phyloP scores from a whole-genome alignment of 352 stramenopile species.

The Globisporangium ultimum region DNA sequence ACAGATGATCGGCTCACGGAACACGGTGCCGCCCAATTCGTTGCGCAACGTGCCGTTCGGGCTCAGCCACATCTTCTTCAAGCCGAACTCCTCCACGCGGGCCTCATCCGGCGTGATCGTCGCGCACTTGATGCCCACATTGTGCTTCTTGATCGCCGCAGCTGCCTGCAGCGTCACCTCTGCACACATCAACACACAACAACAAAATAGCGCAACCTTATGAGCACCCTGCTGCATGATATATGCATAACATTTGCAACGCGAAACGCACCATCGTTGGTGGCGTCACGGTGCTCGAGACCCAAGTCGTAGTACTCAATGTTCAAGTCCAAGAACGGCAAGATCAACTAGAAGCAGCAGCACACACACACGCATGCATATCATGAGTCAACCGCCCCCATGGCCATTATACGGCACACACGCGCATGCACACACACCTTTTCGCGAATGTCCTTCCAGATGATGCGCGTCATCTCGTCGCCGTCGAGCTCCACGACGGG shows the following conservation, averaged over 20 bases:
- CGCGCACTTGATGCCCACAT: slow-evolving; percentile 88
- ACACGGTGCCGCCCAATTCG: slow-evolving; percentile 83
- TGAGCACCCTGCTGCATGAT: background rate
- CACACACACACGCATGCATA: background rate
- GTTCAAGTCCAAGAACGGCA: slow-evolving; percentile 79
- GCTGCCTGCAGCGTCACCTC: slow-evolving; percentile 80
- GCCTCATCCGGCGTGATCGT: slow-evolving; percentile 88
- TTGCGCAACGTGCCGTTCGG: slow-evolving; percentile 88
- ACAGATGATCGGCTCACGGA: slow-evolving; percentile 87
- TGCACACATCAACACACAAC: slow-evolving; percentile 8
- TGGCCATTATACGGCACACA: background rate
- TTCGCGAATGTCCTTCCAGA: slow-evolving; percentile 60
- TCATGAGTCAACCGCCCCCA: too few species aligned
- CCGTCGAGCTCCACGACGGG: slow-evolving; percentile 84
- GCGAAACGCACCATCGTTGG: slow-evolving; percentile 49
- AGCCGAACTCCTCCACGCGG: slow-evolving; percentile 76
- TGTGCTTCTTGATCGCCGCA: slow-evolving; percentile 68
- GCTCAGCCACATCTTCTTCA: slow-evolving; percentile 85
- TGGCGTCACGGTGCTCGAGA: slow-evolving; percentile 75
- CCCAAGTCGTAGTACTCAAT: slow-evolving; percentile 88
- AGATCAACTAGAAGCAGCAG: slow-evolving; percentile 44
- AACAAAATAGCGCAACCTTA: background rate
- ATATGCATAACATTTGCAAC: background rate
- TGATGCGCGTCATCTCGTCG: slow-evolving; percentile 86
- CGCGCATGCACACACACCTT: slow-evolving; percentile 22